Base-by-base conservation (phyloP, 768 basidiomycete genomes). In the Zangia roseola region DNA sequence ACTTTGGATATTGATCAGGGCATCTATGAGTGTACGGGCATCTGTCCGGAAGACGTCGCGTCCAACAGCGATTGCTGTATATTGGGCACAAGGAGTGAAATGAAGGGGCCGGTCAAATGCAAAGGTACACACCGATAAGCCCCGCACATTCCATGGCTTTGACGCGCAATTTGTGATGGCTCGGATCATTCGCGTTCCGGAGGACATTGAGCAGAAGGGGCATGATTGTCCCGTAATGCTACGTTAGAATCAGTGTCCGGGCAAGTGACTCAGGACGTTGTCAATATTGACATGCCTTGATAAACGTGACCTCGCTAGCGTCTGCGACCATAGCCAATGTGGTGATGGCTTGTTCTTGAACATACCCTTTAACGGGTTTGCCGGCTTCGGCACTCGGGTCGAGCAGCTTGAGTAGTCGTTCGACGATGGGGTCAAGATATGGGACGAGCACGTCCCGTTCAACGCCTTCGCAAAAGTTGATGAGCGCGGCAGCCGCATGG, bases 141-240 rank as follows among this genome's bases (percentile, higher is more conserved):
- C 88, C 88, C 0, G 89, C 91, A 64, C 91, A 93, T 62, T 94
- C 92, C 88, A 95, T 93, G 1, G 90, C 89, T 61, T 93, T 91
- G 34, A 83, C 79, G 20, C 88, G 74, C 43, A 94, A 59, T 61
- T 83, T 85, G 21, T 76, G 72, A 63, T 88, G 84, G 43, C 85
- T 83, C 1, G 76, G 63, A 6, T 80, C 79, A 36, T 83, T 84
- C 10, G 87, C 86, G 40, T 88, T 86, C 17, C 79, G 71, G 41
- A 95, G 75, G 0, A 93, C 86, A 47, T 82, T 83, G 52, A 94
- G 62, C 19, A 93, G 65, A 4, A 93, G 73, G 0, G 90, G 88
- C 88, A 93, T 91, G 49, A 92, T 87, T 4, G 81, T 73, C 9
- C 77, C 60, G 60, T 92, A 91, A 64, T 88, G 84, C 85, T 91